These are phyloP conservation scores for Pseudotsuga menziesii DNA, from an alignment of 75 land plant species.

Conservation along the genomic window DNA sequence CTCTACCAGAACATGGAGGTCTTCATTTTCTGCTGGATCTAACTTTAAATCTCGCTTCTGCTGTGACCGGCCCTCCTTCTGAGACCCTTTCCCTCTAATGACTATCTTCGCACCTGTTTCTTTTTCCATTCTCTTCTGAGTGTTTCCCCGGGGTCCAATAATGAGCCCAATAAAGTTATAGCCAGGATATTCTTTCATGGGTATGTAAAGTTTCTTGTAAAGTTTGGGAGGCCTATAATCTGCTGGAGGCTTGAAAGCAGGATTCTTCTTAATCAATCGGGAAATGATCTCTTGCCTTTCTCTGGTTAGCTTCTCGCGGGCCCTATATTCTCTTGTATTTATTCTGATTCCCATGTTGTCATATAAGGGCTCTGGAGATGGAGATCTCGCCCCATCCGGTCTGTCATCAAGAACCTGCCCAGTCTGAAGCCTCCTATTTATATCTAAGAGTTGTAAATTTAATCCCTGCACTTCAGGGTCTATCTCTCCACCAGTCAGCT, in stretches of 20 bases:
- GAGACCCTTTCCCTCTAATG: slow-evolving; percentile 91
- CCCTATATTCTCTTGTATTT: slow-evolving; percentile 84
- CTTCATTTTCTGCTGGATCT: slow-evolving; percentile 90
- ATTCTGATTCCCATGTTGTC: slow-evolving; percentile 91
- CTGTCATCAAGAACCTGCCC: slow-evolving; percentile 68
- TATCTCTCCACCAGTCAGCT: slow-evolving; percentile 49
- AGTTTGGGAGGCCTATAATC: slow-evolving; percentile 93
- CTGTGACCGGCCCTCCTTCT: slow-evolving; percentile 66
- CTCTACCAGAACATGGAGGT: slow-evolving; percentile 94
- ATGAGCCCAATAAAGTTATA: slow-evolving; percentile 96
- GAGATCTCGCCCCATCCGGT: slow-evolving; percentile 78
- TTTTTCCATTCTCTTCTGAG: slow-evolving; percentile 98
- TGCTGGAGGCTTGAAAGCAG: slow-evolving; percentile 89
- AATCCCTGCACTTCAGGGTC: slow-evolving; percentile 88
- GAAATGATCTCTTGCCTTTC: slow-evolving; percentile 87
- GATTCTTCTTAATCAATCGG: slow-evolving; percentile 71
- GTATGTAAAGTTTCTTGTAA: slow-evolving; percentile 92
- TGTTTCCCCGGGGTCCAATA: slow-evolving; percentile 98
- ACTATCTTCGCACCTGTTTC: slow-evolving; percentile 98
- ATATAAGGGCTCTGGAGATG: slow-evolving; percentile 95
- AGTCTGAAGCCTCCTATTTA: slow-evolving; percentile 57
- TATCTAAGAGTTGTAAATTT: slow-evolving; percentile 71
- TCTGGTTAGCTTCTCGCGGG: slow-evolving; percentile 71
- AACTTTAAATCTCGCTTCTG: slow-evolving; percentile 85
- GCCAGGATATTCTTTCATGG: slow-evolving; percentile 93